These are phyloP conservation scores for Xylaria sp. DNA, from an alignment of 2,329 filamentous ascomycete genomes.

Conservation along the genomic window DNA sequence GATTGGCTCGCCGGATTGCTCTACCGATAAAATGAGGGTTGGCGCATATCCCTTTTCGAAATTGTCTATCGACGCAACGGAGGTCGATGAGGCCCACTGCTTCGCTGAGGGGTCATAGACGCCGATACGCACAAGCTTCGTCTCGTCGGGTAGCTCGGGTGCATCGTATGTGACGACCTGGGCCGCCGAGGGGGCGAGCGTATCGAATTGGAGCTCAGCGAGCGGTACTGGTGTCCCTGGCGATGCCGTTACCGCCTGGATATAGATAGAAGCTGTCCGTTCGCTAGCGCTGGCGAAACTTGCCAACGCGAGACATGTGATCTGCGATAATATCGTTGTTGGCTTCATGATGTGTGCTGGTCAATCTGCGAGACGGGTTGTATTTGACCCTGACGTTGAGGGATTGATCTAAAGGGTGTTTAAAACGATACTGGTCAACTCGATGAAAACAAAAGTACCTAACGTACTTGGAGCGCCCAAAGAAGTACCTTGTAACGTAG, in stretches of 20 bases:
- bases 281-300: slow-evolving; percentile 46
- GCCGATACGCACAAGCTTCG: slow-evolving; percentile 62
- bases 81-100: slow-evolving; percentile 60
- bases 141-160: slow-evolving; percentile 55
- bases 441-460: neutral
- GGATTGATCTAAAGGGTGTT: neutral
- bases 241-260: slow-evolving; percentile 54
- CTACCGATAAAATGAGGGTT: slow-evolving; percentile 59
- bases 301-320: slow-evolving; percentile 48
- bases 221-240: slow-evolving; percentile 50
- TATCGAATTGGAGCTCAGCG: slow-evolving; percentile 63
- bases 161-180: slow-evolving; percentile 61
- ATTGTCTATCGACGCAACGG: slow-evolving; percentile 61
- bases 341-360: slow-evolving; percentile 52
- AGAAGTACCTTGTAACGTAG: too few species aligned
- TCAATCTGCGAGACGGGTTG: slow-evolving; percentile 8
- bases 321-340: slow-evolving; percentile 47
- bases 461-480: neutral
- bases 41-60: slow-evolving; percentile 67
- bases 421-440: neutral
- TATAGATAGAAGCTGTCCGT: slow-evolving; percentile 58
- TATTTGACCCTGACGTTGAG: neutral
- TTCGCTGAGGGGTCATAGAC: slow-evolving; percentile 56
- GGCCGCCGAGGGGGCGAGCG: slow-evolving; percentile 49
- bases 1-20: slow-evolving; percentile 49